Evolutionary conservation across 495 filamentous ascomycete genomes (phyloP).

Genomic region (Immersiella caudata): DNA sequence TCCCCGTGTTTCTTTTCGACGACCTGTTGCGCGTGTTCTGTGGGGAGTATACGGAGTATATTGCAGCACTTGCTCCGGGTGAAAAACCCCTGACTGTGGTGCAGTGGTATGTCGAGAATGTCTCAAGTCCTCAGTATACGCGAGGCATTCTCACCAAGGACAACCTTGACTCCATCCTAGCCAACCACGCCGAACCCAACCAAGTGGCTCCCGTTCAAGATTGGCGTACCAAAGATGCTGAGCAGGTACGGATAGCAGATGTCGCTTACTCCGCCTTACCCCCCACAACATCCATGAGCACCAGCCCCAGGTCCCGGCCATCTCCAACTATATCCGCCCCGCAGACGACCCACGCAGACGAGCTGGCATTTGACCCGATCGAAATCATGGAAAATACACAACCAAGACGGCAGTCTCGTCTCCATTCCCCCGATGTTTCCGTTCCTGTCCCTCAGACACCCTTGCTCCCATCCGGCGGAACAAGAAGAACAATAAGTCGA

Average conservation of each 20-base stretch:
- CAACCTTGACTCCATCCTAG: background rate
- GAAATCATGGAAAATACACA: slow-evolving; percentile 1
- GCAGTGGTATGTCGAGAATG: slow-evolving; percentile 50
- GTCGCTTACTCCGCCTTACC: background rate
- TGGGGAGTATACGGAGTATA: slow-evolving; percentile 47
- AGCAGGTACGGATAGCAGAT: background rate
- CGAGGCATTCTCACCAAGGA: slow-evolving; percentile 35
- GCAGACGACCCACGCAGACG: background rate
- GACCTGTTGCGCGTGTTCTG: slow-evolving; percentile 63
- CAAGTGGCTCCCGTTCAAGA: background rate
- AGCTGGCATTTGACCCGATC: slow-evolving; percentile 8
- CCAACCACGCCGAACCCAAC: background rate
- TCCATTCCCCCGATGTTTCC: background rate
- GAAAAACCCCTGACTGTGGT: slow-evolving; percentile 38
- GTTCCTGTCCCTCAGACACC: background rate
- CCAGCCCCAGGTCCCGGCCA: background rate
- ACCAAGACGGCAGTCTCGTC: background rate
- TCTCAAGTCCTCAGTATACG: slow-evolving; percentile 41
- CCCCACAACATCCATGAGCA: background rate
- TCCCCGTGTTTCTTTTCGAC: slow-evolving; percentile 62
- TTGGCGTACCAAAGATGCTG: background rate
- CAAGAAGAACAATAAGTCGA: too few species aligned
- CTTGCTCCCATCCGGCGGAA: background rate
- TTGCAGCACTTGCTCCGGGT: slow-evolving; percentile 25
- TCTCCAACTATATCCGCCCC: background rate